Evolutionary conservation across 768 basidiomycete genomes (phyloP), one percentile per base, ranked within the genome.

Genomic region (Serpula lacrymans): DNA sequence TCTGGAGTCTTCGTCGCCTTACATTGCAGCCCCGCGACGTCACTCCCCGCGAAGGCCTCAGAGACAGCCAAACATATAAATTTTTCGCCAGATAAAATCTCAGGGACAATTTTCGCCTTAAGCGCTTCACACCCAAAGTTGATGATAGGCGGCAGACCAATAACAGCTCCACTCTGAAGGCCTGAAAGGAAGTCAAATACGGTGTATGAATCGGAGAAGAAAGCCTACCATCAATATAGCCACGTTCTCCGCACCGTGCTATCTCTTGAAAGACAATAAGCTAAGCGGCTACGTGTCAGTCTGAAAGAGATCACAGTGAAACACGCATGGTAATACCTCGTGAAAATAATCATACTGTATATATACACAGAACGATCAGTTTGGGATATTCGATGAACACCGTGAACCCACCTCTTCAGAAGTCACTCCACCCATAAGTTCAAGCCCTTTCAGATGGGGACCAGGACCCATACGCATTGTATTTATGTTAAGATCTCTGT

Each of bases 51-150:
- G 41, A 85, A 84, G 2, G 90, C 88, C 62, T 94, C 91, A 8
- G 85, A 84, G 48, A 94, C 88, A 32, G 91, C 91, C 26, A 94
- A 63, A 42, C 80, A 84, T 45, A 95, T 89, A 57, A 83, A 84
- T 67, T 88, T 89, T 64, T 82, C 84, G 24, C 83, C 86, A 24
- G 68, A 59, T 38, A 89, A 67, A 4, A 88, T 76, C 30, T 86
- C 82, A 3, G 80, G 78, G 11, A 84, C 53, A 44, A 82, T 68
- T 54, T 67, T 74, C 14, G 69, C 27, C 55, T 70, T 72, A 27
- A 92, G 62, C 35, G 72, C 78, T 2, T 73, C 71, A 27, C 64
- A 72, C 5, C 77, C 89, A 54, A 90, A 93, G 64, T 91, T 90
- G 45, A 90, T 67, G 21, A 91, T 78, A 0, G 88, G 88, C 2